A percentile compares a stretch with the other conserved stretches of the same genome.
These are phyloP conservation scores for Andrographis paniculata DNA, from an alignment of 305 asterid genomes.

Conservation along the genomic window DNA sequence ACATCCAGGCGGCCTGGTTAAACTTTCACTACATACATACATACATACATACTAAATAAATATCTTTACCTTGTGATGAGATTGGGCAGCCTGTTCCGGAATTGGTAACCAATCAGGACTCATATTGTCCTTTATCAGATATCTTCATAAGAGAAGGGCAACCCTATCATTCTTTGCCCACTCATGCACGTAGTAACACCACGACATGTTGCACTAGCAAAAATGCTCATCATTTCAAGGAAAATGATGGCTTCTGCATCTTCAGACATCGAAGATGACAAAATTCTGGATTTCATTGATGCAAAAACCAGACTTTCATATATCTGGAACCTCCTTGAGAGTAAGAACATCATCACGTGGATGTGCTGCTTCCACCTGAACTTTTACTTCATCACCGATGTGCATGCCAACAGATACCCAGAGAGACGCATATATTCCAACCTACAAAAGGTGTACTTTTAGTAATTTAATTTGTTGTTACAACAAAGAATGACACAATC, in stretches of 20 bases:
- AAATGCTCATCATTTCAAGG: constrained; percentile 10
- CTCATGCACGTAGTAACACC: background rate
- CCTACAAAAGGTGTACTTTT: constrained; percentile 35
- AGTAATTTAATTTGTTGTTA: constrained; percentile 13
- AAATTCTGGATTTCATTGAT: constrained; percentile 1
- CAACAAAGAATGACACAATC: background rate
- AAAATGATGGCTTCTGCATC: constrained; percentile 6
- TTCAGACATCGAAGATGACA: constrained; percentile 8
- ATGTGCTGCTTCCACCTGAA: constrained; percentile 71
- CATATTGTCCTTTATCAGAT: no score
- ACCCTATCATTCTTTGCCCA: no score
- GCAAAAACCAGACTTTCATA: constrained; percentile 10
- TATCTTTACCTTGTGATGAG: no score
- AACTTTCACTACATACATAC: no score
- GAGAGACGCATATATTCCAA: constrained; percentile 70
- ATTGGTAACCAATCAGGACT: no score
- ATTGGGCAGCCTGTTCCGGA: no score
- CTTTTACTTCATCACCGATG: constrained; percentile 77
- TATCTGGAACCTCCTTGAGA: constrained; percentile 49
- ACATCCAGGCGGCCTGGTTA: no score
- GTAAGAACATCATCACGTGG: constrained; percentile 81
- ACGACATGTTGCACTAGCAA: no score
- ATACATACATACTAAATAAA: no score
- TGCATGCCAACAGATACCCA: constrained; percentile 75
- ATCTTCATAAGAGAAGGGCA: no score